phyloP scores from a whole-genome alignment of 2,329 filamentous ascomycete species.

The Epicoccum sorghinum region DNA sequence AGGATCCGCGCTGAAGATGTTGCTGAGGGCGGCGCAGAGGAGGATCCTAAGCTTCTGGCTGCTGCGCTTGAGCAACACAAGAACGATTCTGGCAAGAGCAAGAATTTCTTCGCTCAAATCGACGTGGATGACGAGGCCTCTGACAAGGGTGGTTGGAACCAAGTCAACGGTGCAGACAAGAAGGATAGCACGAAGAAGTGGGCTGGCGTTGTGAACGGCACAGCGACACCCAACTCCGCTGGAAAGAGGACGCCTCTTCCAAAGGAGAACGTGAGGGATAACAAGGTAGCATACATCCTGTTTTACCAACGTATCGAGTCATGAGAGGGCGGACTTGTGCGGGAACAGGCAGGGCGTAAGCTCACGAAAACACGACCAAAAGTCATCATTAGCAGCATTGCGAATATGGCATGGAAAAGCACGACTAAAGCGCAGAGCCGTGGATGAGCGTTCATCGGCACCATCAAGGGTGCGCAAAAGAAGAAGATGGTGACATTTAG shows the following conservation, averaged over 20 bases:
- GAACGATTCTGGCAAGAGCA: slow-evolving; percentile 58
- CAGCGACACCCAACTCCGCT: slow-evolving; percentile 58
- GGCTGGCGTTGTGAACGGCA: slow-evolving; percentile 69
- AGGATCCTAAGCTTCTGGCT: slow-evolving; percentile 73
- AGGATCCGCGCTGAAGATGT: slow-evolving; percentile 88
- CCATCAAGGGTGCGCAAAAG: slow-evolving; percentile 11
- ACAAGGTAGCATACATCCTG: slow-evolving; percentile 95
- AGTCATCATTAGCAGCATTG: slow-evolving; percentile 20
- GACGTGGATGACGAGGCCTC: slow-evolving; percentile 66
- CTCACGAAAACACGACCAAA: slow-evolving; percentile 16
- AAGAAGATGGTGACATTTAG: slow-evolving; percentile 5
- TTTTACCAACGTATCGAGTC: slow-evolving; percentile 81
- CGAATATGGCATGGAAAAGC: slow-evolving; percentile 15
- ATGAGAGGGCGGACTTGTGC: slow-evolving; percentile 24
- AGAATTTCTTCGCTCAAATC: slow-evolving; percentile 76
- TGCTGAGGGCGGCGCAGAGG: slow-evolving; percentile 81
- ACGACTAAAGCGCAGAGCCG: slow-evolving; percentile 18
- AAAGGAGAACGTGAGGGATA: slow-evolving; percentile 73
- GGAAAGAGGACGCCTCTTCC: slow-evolving; percentile 59
- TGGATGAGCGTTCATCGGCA: slow-evolving; percentile 18
- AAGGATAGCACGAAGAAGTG: slow-evolving; percentile 68
- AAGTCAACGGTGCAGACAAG: slow-evolving; percentile 71
- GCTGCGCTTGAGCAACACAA: slow-evolving; percentile 71
- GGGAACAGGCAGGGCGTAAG: slow-evolving; percentile 6
- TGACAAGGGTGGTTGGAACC: slow-evolving; percentile 79